Evolutionary conservation across 2,329 filamentous ascomycete genomes (phyloP).

Genomic region (Podosphaera leucotricha): DNA sequence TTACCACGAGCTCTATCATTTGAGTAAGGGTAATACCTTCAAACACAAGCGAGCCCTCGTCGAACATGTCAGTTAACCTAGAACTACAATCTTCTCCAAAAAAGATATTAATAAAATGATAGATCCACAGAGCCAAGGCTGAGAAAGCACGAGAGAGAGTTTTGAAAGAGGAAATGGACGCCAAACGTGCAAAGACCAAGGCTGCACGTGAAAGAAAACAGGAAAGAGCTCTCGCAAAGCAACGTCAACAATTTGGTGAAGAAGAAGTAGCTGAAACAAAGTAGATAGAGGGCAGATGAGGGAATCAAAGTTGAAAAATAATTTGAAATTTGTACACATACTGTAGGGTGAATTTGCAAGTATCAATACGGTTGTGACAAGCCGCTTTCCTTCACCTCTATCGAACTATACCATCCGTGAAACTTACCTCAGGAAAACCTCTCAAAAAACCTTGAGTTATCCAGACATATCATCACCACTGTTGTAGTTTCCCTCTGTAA

Average conservation of each 20-base stretch:
- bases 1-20: slow-evolving; percentile 99
- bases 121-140: slow-evolving; percentile 99
- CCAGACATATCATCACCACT: too few relatives aligned
- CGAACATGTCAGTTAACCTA: slow-evolving; percentile 71
- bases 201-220: slow-evolving; percentile 95
- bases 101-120: background rate
- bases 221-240: slow-evolving; percentile 81
- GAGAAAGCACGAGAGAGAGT: slow-evolving; percentile 92
- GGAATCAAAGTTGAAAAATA: too few relatives aligned
- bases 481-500: too few relatives aligned
- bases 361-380: too few relatives aligned
- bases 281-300: too few relatives aligned
- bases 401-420: too few relatives aligned
- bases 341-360: too few relatives aligned
- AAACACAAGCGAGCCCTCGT: slow-evolving; percentile 99
- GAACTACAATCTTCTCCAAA: background rate
- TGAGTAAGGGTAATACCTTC: slow-evolving; percentile 99
- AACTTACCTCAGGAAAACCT: too few relatives aligned
- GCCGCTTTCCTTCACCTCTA: too few relatives aligned
- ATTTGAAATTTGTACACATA: too few relatives aligned
- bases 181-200: slow-evolving; percentile 99
- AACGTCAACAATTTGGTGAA: slow-evolving; percentile 60
- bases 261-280: slow-evolving; percentile 23
- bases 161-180: slow-evolving; percentile 99
- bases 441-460: too few relatives aligned